Conservation (phyloP, 805 yeast species). For the Tetrapisispora iriomotensis region DNA sequence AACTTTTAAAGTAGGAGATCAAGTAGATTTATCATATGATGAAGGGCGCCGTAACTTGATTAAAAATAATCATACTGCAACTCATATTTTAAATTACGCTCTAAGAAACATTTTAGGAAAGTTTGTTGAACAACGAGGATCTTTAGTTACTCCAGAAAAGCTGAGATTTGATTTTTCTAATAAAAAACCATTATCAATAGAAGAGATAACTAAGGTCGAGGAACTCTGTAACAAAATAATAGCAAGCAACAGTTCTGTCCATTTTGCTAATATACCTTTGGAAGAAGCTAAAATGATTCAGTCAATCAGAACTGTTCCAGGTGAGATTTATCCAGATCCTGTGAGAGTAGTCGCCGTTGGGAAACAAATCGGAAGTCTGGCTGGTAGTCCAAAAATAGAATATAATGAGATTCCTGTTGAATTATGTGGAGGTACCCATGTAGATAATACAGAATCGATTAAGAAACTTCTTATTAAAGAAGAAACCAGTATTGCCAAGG, state of each 20-base stretch:
- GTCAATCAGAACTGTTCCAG: slow-evolving; percentile 95
- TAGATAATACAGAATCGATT: slow-evolving; percentile 82
- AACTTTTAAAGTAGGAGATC: slow-evolving; percentile 50
- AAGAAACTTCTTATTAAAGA: slow-evolving; percentile 81
- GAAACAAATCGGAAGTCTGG: slow-evolving; percentile 69
- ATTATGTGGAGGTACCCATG: slow-evolving; percentile 99
- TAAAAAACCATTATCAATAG: slow-evolving; percentile 67
- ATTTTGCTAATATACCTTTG: slow-evolving; percentile 71
- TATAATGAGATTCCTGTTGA: slow-evolving; percentile 80
- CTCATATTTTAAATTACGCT: slow-evolving; percentile 87
- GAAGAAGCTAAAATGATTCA: slow-evolving; percentile 59
- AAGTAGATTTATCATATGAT: slow-evolving; percentile 76
- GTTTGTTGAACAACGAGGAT: slow-evolving; percentile 89
- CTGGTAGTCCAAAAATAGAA: slow-evolving; percentile 54
- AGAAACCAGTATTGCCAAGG: slow-evolving; percentile 97
- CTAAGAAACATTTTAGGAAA: slow-evolving; percentile 79
- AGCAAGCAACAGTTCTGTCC: slow-evolving; percentile 60
- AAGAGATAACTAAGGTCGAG: slow-evolving; percentile 71
- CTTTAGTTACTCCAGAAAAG: slow-evolving; percentile 90
- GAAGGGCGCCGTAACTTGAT: slow-evolving; percentile 93
- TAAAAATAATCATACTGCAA: slow-evolving; percentile 96
- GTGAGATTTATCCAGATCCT: slow-evolving; percentile 98
- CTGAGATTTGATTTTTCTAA: slow-evolving; percentile 93
- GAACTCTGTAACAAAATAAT: slow-evolving; percentile 60
- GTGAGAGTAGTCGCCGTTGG: slow-evolving; percentile 97